phyloP scores from a whole-genome alignment of 352 stramenopile genomes.

The Blastocystis hominis region DNA sequence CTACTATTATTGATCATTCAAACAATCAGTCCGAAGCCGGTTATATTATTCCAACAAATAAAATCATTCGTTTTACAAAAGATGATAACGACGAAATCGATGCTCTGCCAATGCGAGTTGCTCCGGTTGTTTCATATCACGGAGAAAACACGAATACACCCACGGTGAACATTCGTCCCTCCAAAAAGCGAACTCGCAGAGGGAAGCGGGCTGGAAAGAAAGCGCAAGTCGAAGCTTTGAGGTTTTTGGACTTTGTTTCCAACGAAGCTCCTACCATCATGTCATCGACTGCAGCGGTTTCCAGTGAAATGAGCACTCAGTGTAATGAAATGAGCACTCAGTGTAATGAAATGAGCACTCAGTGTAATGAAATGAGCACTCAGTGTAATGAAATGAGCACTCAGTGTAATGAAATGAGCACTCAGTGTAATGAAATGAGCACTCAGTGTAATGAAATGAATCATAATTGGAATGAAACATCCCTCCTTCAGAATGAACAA shows the following conservation, averaged over 20 bases:
- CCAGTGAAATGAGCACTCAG: not conserved
- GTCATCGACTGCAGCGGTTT: not conserved
- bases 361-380: not conserved
- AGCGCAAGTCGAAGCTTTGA: not conserved
- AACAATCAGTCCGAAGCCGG: not conserved
- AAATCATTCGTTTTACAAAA: slow-evolving; percentile 7
- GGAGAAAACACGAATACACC: slow-evolving; percentile 7
- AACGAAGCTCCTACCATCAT: not conserved
- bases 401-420: not conserved
- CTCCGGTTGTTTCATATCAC: not conserved
- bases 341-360: not conserved
- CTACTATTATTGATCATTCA: not conserved
- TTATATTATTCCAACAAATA: not conserved
- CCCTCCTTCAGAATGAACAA: too few species aligned
- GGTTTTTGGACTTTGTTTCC: not conserved
- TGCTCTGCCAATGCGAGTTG: not conserved
- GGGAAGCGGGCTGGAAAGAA: slow-evolving; percentile 16
- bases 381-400: not conserved
- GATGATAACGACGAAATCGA: not conserved
- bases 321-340: not conserved
- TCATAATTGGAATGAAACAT: too few species aligned
- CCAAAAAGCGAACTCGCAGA: not conserved
- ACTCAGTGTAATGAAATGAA: not conserved
- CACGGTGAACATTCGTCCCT: not conserved
- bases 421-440: not conserved